Base-by-base conservation (phyloP, 179 eudicot genomes). In the Drosera spatulata region DNA sequence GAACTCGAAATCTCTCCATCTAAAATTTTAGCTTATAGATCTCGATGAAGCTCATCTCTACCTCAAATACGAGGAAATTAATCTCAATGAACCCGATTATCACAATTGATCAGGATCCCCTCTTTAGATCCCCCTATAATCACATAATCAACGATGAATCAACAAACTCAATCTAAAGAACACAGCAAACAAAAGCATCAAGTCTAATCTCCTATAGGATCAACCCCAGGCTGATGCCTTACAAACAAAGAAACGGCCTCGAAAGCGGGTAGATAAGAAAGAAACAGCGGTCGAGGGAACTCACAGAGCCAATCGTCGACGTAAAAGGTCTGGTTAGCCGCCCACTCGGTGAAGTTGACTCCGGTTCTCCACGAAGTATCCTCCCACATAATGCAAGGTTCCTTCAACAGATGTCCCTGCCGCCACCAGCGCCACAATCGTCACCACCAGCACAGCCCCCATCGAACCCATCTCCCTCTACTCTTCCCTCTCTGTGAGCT, bases 231-330 rank as follows among this genome's bases (percentile, higher is more conserved):
- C 7, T 22, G 4, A n/a, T 22, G 33, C n/a, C 38, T 58, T 22
- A 49, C 10, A 50, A 42, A 54, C 10, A 3, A 46, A 10, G 48
- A 44, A 33, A 10, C 4, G 50, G 3, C 37, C 44, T 54, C 47
- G 42, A 42, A 1, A 48, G 10, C 10, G 10, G 6, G 12, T 9
- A 2, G 10, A 2, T 52, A 48, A 58, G n/a, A 42, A 14, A 7
- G 55, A 42, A 41, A 46, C 38, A 55, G 58, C 8, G 15, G 58
- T 56, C 9, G 39, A 43, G 0, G 9, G 48, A 14, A 61, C 57
- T 41, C 67, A 85, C 88, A 59, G 10, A 86, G 86, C 89, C 94
- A 86, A 61, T 83, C 82, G 14, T 81, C 82, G 61, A 70, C 79
- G 71, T 66, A 84, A 63, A 86, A 81, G 11, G 5, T 71, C 38